Evolutionary conservation across 2,329 filamentous ascomycete genomes (phyloP).

Genomic region (Colletotrichum scovillei): DNA sequence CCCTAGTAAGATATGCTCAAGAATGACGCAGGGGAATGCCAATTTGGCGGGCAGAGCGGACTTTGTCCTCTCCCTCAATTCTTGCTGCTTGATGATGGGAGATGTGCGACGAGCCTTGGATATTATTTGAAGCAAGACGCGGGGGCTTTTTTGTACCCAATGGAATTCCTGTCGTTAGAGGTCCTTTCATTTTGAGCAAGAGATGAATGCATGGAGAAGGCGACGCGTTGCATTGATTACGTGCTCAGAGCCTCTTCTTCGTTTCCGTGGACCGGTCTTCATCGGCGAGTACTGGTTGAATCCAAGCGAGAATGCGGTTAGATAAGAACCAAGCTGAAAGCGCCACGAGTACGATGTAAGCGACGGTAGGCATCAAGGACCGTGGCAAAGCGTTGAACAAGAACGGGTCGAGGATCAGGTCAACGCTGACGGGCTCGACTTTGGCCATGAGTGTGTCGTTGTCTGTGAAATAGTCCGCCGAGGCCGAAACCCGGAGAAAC

Average conservation of each 20-base stretch:
- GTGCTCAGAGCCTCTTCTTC: constrained; percentile 44
- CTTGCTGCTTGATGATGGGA: not conserved
- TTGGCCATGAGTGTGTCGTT: constrained; percentile 79
- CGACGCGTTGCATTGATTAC: constrained; percentile 4
- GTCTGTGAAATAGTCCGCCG: constrained; percentile 87
- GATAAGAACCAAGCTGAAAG: constrained; percentile 57
- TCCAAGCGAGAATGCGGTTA: constrained; percentile 46
- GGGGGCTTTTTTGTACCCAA: constrained; percentile 16
- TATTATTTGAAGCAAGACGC: not conserved
- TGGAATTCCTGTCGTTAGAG: constrained; percentile 26
- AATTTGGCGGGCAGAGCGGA: not conserved
- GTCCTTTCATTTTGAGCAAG: constrained; percentile 19
- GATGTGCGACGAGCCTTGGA: not conserved
- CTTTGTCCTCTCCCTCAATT: not conserved
- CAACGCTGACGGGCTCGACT: constrained; percentile 80
- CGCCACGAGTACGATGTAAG: constrained; percentile 75
- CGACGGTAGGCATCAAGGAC: constrained; percentile 78
- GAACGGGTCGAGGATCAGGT: constrained; percentile 89
- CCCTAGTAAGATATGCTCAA: not conserved
- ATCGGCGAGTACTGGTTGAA: constrained; percentile 43
- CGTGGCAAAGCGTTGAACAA: constrained; percentile 81
- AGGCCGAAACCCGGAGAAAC: constrained; percentile 79
- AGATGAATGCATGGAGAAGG: constrained; percentile 24
- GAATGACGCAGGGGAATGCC: not conserved
- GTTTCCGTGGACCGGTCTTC: constrained; percentile 48